Percentiles rank a stretch among this genome's conserved stretches.
phyloP scores from a whole-genome alignment of 306 rosid species.

The Fragaria ananassa region DNA sequence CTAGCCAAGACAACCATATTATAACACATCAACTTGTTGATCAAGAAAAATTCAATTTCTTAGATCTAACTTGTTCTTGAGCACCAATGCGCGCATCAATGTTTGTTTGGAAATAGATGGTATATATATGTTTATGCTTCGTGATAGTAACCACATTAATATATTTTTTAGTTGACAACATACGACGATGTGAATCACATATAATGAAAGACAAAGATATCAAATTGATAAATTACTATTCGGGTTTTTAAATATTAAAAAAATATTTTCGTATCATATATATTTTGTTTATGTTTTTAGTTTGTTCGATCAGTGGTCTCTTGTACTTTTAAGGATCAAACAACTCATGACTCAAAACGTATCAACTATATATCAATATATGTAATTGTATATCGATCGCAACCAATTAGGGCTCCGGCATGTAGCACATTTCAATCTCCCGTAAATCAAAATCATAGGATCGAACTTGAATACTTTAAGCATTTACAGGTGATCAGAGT shows the following conservation, averaged over 20 bases:
- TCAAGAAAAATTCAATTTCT: neutral
- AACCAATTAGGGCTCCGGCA: neutral
- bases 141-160: neutral
- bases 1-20: neutral
- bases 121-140: neutral
- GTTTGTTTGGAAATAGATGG: neutral
- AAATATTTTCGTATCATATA: neutral
- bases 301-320: too few relatives aligned
- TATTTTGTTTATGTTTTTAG: neutral
- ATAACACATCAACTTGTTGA: neutral
- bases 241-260: too few relatives aligned
- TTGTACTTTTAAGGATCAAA: too few relatives aligned
- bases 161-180: neutral
- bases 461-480: too few relatives aligned
- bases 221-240: too few relatives aligned
- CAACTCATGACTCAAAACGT: too few relatives aligned
- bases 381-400: neutral
- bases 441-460: too few relatives aligned
- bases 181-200: neutral
- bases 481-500: too few relatives aligned
- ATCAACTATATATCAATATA: too few relatives aligned
- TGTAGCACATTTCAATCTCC: neutral
- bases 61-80: neutral
- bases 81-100: neutral
- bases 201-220: neutral